phyloP scores from a whole-genome alignment of 306 rosid species.

The Biancaea sappan region DNA sequence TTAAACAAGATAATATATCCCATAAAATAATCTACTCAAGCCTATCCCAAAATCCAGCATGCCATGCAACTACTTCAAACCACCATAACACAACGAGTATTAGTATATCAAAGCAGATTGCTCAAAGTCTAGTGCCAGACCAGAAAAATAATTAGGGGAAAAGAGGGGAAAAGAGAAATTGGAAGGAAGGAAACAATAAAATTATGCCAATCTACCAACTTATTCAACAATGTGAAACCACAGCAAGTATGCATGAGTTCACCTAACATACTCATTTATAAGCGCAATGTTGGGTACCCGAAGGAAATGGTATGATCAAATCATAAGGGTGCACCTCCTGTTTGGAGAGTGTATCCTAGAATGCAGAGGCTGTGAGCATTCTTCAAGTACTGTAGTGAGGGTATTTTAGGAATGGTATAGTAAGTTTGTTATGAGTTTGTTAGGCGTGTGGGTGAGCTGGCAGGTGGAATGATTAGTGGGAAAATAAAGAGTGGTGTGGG shows the following conservation, averaged over 20 bases:
- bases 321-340: no score
- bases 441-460: no score
- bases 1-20: background rate
- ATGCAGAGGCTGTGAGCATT: no score
- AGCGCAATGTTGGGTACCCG: background rate
- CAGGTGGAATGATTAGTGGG: no score
- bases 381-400: no score
- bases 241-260: background rate
- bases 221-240: background rate
- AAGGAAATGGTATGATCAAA: no score
- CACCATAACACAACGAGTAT: background rate
- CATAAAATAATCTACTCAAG: background rate
- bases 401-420: no score
- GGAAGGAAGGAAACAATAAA: background rate
- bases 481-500: no score
- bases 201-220: slow-evolving; percentile 2
- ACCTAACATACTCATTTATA: background rate
- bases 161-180: background rate
- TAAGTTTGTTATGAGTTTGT: no score
- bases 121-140: background rate
- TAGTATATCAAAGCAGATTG: background rate
- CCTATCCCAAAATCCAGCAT: background rate
- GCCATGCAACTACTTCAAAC: background rate
- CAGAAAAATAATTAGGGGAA: background rate
- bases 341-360: no score